Evolutionary conservation across 768 basidiomycete genomes (phyloP).

Genomic region (Termitomyces heimii): DNA sequence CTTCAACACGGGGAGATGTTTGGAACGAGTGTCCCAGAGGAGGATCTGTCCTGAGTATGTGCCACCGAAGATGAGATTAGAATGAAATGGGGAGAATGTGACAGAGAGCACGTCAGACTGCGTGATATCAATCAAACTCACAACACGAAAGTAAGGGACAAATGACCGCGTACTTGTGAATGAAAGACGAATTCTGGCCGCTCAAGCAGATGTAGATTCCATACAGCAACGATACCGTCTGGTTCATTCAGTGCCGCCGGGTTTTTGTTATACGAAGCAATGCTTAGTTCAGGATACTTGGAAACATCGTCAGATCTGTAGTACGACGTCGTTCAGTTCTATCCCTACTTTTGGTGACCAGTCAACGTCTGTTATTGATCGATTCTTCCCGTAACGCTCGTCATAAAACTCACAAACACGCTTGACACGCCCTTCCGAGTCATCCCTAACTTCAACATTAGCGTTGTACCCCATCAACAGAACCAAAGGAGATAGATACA

Average conservation of each 20-base stretch:
- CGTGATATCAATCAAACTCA: constrained; percentile 7
- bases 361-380: constrained; percentile 93
- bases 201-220: constrained; percentile 94
- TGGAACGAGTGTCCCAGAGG: constrained; percentile 96
- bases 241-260: constrained; percentile 91
- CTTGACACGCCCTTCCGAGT: constrained; percentile 88
- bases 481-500: constrained; percentile 21
- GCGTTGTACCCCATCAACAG: not conserved
- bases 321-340: not conserved
- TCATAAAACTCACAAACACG: constrained; percentile 93
- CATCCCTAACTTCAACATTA: constrained; percentile 49
- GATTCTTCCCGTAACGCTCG: constrained; percentile 84
- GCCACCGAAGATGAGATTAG: constrained; percentile 94
- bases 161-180: constrained; percentile 67
- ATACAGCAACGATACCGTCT: constrained; percentile 94
- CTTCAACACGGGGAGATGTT: constrained; percentile 93
- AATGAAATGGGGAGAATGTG: constrained; percentile 95
- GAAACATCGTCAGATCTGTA: not conserved
- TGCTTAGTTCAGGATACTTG: constrained; percentile 93
- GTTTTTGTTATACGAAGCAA: constrained; percentile 98
- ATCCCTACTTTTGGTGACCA: constrained; percentile 90
- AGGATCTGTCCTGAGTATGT: constrained; percentile 99
- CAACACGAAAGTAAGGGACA: not conserved
- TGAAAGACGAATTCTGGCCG: constrained; percentile 98
- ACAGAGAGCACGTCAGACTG: constrained; percentile 98